A percentile compares a stretch with the other conserved stretches of the same genome.
These are phyloP conservation scores for Lablab purpureus DNA, from an alignment of 306 rosid species.

Conservation along the genomic window DNA sequence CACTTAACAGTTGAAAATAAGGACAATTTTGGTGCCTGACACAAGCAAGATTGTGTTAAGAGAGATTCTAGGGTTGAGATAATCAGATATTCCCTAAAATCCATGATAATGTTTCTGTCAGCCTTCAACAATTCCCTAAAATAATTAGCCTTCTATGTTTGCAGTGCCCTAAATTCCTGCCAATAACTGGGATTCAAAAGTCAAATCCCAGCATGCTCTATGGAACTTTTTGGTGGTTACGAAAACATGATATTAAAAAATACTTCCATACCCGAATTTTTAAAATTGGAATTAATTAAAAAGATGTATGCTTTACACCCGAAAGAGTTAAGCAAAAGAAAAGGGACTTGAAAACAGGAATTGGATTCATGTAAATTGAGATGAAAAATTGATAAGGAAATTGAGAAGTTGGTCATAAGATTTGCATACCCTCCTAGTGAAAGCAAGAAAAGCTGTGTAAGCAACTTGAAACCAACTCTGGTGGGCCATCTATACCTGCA, in stretches of 20 bases:
- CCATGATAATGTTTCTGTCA: slow-evolving; percentile 19
- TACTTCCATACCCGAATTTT: background rate
- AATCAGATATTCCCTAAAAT: slow-evolving; percentile 42
- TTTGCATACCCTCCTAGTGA: slow-evolving; percentile 73
- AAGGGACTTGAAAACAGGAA: background rate
- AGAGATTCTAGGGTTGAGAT: slow-evolving; percentile 32
- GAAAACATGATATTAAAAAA: background rate
- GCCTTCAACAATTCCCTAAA: slow-evolving; percentile 31
- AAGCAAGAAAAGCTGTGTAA: slow-evolving; percentile 60
- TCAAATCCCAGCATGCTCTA: slow-evolving; percentile 5
- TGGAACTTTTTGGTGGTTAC: background rate
- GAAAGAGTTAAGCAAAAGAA: background rate
- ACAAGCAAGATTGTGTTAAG: slow-evolving; percentile 31
- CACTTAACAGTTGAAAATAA: background rate
- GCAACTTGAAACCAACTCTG: slow-evolving; percentile 59
- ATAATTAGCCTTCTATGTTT: slow-evolving; percentile 38
- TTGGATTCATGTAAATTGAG: background rate
- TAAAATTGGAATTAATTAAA: background rate
- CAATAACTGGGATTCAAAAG: slow-evolving; percentile 14
- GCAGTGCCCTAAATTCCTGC: slow-evolving; percentile 17
- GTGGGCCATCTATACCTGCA: slow-evolving; percentile 79
- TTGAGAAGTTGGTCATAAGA: background rate
- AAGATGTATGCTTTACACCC: background rate
- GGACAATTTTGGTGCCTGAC: slow-evolving; percentile 23
- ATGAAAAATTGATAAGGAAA: background rate